Conservation (phyloP, 257 asterid species). For the Buddleja alternifolia region DNA sequence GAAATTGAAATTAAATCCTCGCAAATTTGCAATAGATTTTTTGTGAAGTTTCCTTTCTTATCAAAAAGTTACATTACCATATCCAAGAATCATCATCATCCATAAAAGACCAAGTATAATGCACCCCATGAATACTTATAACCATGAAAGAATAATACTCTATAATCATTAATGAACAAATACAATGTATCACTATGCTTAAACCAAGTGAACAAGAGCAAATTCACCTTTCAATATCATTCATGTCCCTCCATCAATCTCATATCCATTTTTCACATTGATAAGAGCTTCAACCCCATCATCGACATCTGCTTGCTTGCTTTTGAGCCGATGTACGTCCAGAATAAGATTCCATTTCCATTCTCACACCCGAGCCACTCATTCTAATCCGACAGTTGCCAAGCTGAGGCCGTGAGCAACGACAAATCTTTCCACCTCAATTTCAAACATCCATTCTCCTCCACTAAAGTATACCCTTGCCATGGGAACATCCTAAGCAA, state of each 20-base stretch:
- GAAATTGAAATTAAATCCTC: too few relatives aligned
- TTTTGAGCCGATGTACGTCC: not conserved
- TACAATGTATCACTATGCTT: constrained; percentile 26
- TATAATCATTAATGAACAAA: constrained; percentile 39
- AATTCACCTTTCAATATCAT: constrained; percentile 24
- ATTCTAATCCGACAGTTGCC: constrained; percentile 65
- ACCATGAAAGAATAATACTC: constrained; percentile 34
- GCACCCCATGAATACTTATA: too few relatives aligned
- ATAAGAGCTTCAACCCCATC: not conserved
- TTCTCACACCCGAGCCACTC: too few relatives aligned
- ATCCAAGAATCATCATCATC: too few relatives aligned
- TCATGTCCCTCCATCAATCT: too few relatives aligned
- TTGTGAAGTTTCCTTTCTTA: too few relatives aligned
- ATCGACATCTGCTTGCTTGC: not conserved
- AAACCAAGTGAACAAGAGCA: constrained; percentile 22
- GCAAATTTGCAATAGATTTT: too few relatives aligned
- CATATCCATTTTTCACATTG: too few relatives aligned
- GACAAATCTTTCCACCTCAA: constrained; percentile 95
- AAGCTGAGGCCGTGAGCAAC: constrained; percentile 86
- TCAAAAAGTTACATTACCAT: too few relatives aligned
- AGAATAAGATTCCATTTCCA: too few relatives aligned
- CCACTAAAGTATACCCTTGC: constrained; percentile 88
- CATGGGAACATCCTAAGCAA: constrained; percentile 92
- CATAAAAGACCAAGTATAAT: too few relatives aligned
- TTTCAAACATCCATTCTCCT: constrained; percentile 78